Evolutionary conservation across 2,329 filamentous ascomycete genomes (phyloP), one percentile per base, ranked within the genome.

Genomic region (Sarocladium brachiariae): DNA sequence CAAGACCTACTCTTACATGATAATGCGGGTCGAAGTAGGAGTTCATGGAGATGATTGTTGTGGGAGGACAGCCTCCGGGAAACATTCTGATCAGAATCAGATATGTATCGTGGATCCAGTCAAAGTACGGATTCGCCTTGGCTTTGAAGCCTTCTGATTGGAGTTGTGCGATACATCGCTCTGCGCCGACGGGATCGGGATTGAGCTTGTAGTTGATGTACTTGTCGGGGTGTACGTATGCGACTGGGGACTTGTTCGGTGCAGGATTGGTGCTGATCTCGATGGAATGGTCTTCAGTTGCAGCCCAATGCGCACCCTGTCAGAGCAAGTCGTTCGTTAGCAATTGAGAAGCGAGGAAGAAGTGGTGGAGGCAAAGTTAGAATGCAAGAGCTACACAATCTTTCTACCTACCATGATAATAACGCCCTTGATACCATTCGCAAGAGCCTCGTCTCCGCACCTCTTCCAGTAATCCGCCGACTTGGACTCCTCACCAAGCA

Each of bases 51-150:
- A 71, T 21, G 9, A 39, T 19, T 14, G 80, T 84, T 0, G 83
- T 85, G 0, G 83, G 84, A 2, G 84, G 84, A 57, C 80, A 84
- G n/a, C 68, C 70, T 2, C 59, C 55, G 0, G 83, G 83, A 55
- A 87, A 87, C 83, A 87, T 87, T 50, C 81, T 73, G 60, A 86
- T 83, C 8, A 86, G 68, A 51, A 87, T 77, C 2, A 87, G 73
- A 59, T 81, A 87, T 0, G 80, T 84, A 63, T 87, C 84, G 68
- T 87, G 83, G 60, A 87, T 86, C 83, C 83, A 87, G 59, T 86
- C 78, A 55, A 87, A 87, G 0, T 60, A 70, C 0, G 70, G 57
- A 59, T 86, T 81, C 1, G 63, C 66, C 3, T 63, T 60, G 1
- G 73, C 78, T 30, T 78, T 69, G 63, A 86, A 77, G 8, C 81